Percentiles rank a stretch among this genome's conserved stretches.
These are phyloP conservation scores for Phallus indusiatus DNA, from an alignment of 768 basidiomycete species.

Conservation along the genomic window DNA sequence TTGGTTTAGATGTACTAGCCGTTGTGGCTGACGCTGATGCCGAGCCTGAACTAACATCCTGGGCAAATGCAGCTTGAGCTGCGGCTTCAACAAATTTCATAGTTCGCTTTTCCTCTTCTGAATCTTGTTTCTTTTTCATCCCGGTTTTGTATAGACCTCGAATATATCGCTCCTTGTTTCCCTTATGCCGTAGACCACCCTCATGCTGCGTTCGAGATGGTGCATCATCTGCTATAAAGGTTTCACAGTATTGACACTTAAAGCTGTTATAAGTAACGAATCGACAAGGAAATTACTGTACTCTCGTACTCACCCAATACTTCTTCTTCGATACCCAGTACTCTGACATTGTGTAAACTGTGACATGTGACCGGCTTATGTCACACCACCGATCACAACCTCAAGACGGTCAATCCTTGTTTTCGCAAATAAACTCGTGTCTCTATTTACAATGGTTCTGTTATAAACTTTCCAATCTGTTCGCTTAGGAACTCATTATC, in stretches of 20 bases:
- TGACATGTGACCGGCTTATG: neutral
- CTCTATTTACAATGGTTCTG: neutral
- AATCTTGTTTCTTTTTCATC: slow-evolving; percentile 77
- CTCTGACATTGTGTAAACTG: slow-evolving; percentile 55
- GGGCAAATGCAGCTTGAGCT: slow-evolving; percentile 69
- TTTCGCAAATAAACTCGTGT: too few relatives aligned
- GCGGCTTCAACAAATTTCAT: slow-evolving; percentile 83
- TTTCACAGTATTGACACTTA: slow-evolving; percentile 90
- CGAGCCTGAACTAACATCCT: slow-evolving; percentile 63
- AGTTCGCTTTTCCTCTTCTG: slow-evolving; percentile 78
- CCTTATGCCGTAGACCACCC: slow-evolving; percentile 87
- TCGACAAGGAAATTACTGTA: neutral
- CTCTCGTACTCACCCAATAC: slow-evolving; percentile 38
- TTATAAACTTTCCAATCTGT: neutral
- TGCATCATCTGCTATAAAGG: slow-evolving; percentile 92
- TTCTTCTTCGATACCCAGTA: slow-evolving; percentile 91
- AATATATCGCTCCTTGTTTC: slow-evolving; percentile 88
- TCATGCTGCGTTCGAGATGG: slow-evolving; percentile 90
- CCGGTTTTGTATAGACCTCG: slow-evolving; percentile 89
- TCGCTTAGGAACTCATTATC: neutral
- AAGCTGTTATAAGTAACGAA: neutral
- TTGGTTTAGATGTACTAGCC: slow-evolving; percentile 15
- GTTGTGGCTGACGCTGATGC: slow-evolving; percentile 30
- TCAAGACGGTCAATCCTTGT: too few relatives aligned
- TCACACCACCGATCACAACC: too few relatives aligned